phyloP scores from a whole-genome alignment of 352 stramenopile species.

The Phytophthora niederhauseri region DNA sequence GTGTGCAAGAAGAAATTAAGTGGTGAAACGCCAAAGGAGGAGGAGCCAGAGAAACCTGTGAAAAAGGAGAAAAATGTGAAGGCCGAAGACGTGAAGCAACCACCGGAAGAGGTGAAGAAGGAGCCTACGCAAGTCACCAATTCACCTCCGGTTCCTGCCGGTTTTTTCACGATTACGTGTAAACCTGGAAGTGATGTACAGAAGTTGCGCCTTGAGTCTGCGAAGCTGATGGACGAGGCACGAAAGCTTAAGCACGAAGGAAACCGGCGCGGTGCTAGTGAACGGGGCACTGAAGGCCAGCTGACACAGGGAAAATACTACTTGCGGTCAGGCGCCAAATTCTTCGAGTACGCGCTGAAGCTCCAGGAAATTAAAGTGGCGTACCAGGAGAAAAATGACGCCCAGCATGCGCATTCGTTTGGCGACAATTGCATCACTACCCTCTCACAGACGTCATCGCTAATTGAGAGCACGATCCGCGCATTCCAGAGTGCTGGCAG shows the following conservation, averaged over 20 bases:
- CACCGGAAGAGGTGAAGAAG: constrained; percentile 37
- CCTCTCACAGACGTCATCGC: constrained; percentile 72
- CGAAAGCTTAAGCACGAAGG: constrained; percentile 84
- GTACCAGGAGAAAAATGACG: constrained; percentile 73
- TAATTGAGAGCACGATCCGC: constrained; percentile 83
- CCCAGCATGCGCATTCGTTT: constrained; percentile 60
- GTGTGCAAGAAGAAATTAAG: constrained; percentile 70
- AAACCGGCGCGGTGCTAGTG: constrained; percentile 56
- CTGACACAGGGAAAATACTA: constrained; percentile 77
- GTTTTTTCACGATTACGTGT: constrained; percentile 59
- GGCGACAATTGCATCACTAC: constrained; percentile 74
- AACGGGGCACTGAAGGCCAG: constrained; percentile 49
- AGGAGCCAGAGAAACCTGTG: constrained; percentile 27
- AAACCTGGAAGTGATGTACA: constrained; percentile 48
- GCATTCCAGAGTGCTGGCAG: constrained; percentile 66
- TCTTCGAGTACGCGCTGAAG: constrained; percentile 84
- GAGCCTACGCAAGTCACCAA: constrained; percentile 20
- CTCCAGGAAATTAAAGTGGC: constrained; percentile 82
- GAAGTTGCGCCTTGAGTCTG: constrained; percentile 56
- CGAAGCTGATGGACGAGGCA: constrained; percentile 68
- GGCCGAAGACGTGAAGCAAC: constrained; percentile 40
- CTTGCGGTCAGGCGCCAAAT: constrained; percentile 79
- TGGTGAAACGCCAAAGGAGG: constrained; percentile 40
- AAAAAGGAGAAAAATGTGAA: constrained; percentile 46
- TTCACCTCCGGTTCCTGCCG: constrained; percentile 14